These are phyloP conservation scores for Macrolepiota albuminosa DNA, from an alignment of 768 basidiomycete genomes.

Conservation along the genomic window DNA sequence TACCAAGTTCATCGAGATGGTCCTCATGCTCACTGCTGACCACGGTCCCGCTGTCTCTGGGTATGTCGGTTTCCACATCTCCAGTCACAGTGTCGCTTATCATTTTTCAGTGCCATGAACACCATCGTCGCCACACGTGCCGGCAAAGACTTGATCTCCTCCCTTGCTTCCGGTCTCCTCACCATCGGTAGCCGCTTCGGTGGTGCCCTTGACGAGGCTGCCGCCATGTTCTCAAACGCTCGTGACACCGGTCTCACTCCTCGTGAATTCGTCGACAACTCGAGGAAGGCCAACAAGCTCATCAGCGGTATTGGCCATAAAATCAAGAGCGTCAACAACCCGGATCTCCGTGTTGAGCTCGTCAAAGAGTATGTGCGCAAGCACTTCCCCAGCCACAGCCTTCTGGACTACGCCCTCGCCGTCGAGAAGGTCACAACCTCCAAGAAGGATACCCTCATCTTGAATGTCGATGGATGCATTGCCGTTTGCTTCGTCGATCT, in stretches of 20 bases:
- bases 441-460: constrained; percentile 97
- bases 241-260: constrained; percentile 90
- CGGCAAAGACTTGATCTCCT: constrained; percentile 98
- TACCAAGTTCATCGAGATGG: constrained; percentile 99
- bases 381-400: constrained; percentile 91
- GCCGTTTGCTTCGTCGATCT: constrained; percentile 97
- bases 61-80: constrained; percentile 19
- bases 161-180: constrained; percentile 90
- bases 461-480: constrained; percentile 96
- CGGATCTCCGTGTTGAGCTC: constrained; percentile 87
- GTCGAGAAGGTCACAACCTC: constrained; percentile 97
- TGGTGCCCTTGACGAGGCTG: constrained; percentile 97
- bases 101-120: constrained; percentile 77
- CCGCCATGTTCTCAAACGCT: constrained; percentile 90
- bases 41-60: constrained; percentile 97
- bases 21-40: constrained; percentile 97
- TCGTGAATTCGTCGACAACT: constrained; percentile 96
- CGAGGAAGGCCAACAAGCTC: constrained; percentile 90
- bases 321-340: constrained; percentile 98
- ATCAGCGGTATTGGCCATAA: constrained; percentile 99
- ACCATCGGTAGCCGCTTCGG: constrained; percentile 98
- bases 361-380: constrained; percentile 95
- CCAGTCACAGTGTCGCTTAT: constrained; percentile 4
- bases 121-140: constrained; percentile 98
- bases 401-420: constrained; percentile 92